These are phyloP conservation scores for Cyclotella cryptica DNA, from an alignment of 108 stramenopile species.

Conservation along the genomic window DNA sequence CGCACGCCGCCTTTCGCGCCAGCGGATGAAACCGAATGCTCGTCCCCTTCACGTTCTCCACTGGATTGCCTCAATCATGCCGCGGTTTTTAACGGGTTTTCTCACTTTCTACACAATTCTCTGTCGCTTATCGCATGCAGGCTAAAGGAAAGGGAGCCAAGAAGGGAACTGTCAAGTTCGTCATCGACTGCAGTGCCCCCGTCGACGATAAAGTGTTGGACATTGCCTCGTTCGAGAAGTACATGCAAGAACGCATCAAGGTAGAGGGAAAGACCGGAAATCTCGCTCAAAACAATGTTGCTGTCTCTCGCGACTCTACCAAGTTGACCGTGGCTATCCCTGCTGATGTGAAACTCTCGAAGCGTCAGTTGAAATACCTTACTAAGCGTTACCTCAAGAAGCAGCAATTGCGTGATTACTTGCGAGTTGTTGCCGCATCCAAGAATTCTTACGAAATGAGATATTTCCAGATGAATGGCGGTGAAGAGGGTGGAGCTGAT, in stretches of 20 bases:
- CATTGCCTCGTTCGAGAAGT: conserved; percentile 97
- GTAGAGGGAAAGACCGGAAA: conserved; percentile 84
- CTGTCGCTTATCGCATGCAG: conserved; percentile 37
- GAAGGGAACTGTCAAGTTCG: conserved; percentile 94
- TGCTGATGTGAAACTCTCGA: conserved; percentile 92
- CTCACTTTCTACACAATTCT: background rate
- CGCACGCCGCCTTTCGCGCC: conserved; percentile 30
- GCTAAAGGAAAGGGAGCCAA: conserved; percentile 82
- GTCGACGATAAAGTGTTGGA: conserved; percentile 99
- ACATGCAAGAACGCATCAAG: conserved; percentile 98
- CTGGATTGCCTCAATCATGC: background rate
- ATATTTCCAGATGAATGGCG: conserved; percentile 82
- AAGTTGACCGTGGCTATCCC: conserved; percentile 91
- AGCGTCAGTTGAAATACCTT: conserved; percentile 99
- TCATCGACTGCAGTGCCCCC: conserved; percentile 97
- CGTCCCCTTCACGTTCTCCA: too few relatives aligned
- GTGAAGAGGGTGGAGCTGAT: conserved; percentile 81
- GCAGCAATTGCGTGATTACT: conserved; percentile 97
- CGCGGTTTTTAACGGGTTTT: background rate
- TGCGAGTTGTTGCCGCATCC: conserved; percentile 95
- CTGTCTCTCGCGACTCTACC: conserved; percentile 89
- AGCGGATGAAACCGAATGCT: background rate
- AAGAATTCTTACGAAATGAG: conserved; percentile 94
- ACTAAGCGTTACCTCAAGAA: conserved; percentile 99
- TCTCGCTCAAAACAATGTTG: conserved; percentile 79